A percentile compares a stretch with the other conserved stretches of the same genome.
Conservation (phyloP, 345 rosid species). For the Salix suchowensis region DNA sequence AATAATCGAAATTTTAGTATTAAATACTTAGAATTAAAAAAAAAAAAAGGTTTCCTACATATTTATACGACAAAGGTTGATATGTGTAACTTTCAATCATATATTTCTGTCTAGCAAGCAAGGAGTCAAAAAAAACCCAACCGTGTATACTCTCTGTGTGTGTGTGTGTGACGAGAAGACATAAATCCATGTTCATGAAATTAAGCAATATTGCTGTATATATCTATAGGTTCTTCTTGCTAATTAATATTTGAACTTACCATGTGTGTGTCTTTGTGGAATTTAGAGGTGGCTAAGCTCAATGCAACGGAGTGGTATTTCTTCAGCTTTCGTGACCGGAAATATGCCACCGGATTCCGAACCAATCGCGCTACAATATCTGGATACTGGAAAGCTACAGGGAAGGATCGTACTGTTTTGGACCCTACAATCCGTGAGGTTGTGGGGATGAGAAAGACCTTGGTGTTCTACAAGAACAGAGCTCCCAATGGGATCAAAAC, state of each 20-base stretch:
- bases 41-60: neutral
- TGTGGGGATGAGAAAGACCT: constrained; percentile 97
- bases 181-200: constrained; percentile 16
- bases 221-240: neutral
- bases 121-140: neutral
- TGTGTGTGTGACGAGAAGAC: neutral
- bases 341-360: constrained; percentile 88
- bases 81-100: neutral
- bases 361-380: constrained; percentile 76
- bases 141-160: too few relatives aligned
- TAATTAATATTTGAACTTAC: neutral
- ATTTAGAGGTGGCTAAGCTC: constrained; percentile 81
- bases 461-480: constrained; percentile 81
- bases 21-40: neutral
- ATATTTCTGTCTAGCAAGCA: neutral
- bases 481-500: constrained; percentile 95
- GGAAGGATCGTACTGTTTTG: constrained; percentile 82
- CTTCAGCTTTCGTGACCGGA: constrained; percentile 92
- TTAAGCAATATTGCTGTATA: constrained; percentile 4
- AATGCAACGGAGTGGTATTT: constrained; percentile 94
- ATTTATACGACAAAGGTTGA: neutral
- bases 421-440: constrained; percentile 55
- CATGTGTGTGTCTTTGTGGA: neutral
- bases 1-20: too few relatives aligned
- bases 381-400: constrained; percentile 99